A percentile compares a stretch with the other conserved stretches of the same genome.
Conservation (phyloP, 441 rosid genomes). For the Omphalea diandra region DNA sequence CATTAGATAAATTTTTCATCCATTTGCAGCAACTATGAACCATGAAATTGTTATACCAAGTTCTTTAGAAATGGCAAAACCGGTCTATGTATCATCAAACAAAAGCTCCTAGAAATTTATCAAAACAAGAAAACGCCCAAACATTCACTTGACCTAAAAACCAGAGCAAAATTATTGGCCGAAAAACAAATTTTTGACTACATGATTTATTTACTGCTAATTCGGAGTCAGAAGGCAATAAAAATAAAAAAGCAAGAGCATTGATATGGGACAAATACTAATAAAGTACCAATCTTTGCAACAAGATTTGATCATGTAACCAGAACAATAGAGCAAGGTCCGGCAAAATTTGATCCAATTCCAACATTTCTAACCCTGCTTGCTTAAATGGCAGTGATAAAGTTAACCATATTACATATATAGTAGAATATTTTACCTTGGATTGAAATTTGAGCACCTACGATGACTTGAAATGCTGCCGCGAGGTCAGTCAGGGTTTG, state of each 20-base stretch:
- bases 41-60: not conserved
- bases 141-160: not conserved
- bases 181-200: not conserved
- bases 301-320: too few species aligned
- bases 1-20: not conserved
- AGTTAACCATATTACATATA: not conserved
- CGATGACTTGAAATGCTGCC: not conserved
- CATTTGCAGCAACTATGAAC: not conserved
- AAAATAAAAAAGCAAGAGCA: not conserved
- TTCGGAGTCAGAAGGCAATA: not conserved
- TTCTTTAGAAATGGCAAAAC: not conserved
- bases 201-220: too few species aligned
- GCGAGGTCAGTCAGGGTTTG: slow-evolving; percentile 7
- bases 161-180: not conserved
- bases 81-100: not conserved
- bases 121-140: not conserved
- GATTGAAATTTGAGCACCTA: not conserved
- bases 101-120: not conserved
- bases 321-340: too few species aligned
- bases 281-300: not conserved
- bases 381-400: not conserved
- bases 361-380: not conserved
- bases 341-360: not conserved
- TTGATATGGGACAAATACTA: not conserved
- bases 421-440: not conserved